phyloP scores from a whole-genome alignment of 2,329 filamentous ascomycete species.

The Colletotrichum costaricense region DNA sequence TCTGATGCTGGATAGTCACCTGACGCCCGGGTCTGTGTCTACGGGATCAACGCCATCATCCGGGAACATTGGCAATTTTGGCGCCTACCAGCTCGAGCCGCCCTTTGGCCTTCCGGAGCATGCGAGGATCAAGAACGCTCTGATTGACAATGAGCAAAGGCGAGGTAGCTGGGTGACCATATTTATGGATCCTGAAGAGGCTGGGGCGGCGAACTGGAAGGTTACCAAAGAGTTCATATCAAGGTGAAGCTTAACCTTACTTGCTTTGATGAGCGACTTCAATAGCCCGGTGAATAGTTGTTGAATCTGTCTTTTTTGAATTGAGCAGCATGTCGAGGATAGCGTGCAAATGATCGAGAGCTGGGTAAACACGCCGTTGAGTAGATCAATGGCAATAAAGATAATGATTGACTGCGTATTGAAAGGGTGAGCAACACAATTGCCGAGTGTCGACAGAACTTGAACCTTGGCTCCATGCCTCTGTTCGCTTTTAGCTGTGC shows the following conservation, averaged over 20 bases:
- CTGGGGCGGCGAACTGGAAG: constrained; percentile 41
- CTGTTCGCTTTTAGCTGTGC: too few relatives aligned
- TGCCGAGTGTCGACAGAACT: too few relatives aligned
- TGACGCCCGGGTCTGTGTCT: constrained; percentile 5
- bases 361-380: too few relatives aligned
- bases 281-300: neutral
- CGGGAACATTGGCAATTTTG: constrained; percentile 16
- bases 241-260: neutral
- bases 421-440: too few relatives aligned
- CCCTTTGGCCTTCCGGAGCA: constrained; percentile 44
- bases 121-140: constrained; percentile 44
- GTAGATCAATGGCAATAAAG: too few relatives aligned
- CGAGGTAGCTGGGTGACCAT: constrained; percentile 43
- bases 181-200: constrained; percentile 42
- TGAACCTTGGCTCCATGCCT: too few relatives aligned
- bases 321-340: too few relatives aligned
- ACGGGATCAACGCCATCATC: constrained; percentile 6
- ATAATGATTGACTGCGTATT: too few relatives aligned
- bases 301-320: neutral
- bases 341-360: too few relatives aligned
- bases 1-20: neutral
- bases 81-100: constrained; percentile 34
- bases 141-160: constrained; percentile 41
- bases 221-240: constrained; percentile 48
- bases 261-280: neutral